Conservation (phyloP, 352 stramenopile genomes). For the Globisporangium ultimum region DNA sequence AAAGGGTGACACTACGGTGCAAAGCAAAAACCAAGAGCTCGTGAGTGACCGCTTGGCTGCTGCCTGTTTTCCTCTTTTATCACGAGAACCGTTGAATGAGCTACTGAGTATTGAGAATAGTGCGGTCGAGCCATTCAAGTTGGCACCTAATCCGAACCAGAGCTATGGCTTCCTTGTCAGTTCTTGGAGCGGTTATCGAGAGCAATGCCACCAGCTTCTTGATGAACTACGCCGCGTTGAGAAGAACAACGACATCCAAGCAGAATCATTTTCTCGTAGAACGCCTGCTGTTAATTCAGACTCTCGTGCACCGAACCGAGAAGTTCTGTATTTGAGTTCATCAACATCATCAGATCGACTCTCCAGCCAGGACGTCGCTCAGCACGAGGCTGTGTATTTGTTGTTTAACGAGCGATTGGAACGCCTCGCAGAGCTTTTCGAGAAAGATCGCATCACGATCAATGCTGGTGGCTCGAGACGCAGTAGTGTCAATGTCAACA, state of each 20-base stretch:
- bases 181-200: slow-evolving; percentile 56
- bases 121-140: slow-evolving; percentile 31
- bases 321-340: slow-evolving; percentile 56
- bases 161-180: slow-evolving; percentile 55
- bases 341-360: slow-evolving; percentile 35
- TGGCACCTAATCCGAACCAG: slow-evolving; percentile 30
- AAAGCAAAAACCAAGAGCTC: slow-evolving; percentile 21
- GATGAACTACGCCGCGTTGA: slow-evolving; percentile 52
- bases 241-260: slow-evolving; percentile 64
- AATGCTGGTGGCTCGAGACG: too few species aligned
- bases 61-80: slow-evolving; percentile 53
- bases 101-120: slow-evolving; percentile 38
- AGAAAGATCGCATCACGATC: not conserved
- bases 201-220: slow-evolving; percentile 38
- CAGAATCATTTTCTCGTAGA: slow-evolving; percentile 31
- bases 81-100: slow-evolving; percentile 39
- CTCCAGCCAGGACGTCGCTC: slow-evolving; percentile 66
- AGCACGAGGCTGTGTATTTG: slow-evolving; percentile 50
- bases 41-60: slow-evolving; percentile 65
- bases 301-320: slow-evolving; percentile 13
- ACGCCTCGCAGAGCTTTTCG: slow-evolving; percentile 32
- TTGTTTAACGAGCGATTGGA: slow-evolving; percentile 57
- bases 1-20: not conserved
- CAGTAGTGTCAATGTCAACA: slow-evolving; percentile 22
- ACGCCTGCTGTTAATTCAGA: slow-evolving; percentile 9